These are phyloP conservation scores for Flaveria floridana DNA, from an alignment of 140 eudicot species.

Conservation along the genomic window DNA sequence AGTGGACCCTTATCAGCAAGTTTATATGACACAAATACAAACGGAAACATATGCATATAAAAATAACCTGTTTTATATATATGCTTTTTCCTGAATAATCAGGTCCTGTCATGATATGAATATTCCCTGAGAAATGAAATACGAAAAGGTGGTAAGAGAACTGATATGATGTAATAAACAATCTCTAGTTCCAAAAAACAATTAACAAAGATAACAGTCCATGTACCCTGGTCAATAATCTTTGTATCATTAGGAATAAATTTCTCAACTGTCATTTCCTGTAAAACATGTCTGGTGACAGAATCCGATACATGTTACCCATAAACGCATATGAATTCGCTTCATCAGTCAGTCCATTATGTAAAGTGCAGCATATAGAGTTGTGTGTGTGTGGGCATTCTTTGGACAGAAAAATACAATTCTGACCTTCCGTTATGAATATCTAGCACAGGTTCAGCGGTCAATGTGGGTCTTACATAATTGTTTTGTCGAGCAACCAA, in stretches of 20 bases:
- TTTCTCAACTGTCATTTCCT: constrained; percentile 95
- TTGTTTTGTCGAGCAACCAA: no score
- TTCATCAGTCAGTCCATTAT: neutral
- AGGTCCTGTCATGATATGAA: constrained; percentile 91
- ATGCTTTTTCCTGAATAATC: constrained; percentile 96
- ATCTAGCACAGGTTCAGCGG: no score
- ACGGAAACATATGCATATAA: neutral
- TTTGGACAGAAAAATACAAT: neutral
- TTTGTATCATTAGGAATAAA: constrained; percentile 93
- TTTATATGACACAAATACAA: constrained; percentile 19
- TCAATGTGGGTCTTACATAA: no score
- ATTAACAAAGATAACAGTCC: constrained; percentile 8
- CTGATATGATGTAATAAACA: constrained; percentile 10
- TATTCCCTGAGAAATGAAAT: constrained; percentile 57
- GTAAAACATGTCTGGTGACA: constrained; percentile 84
- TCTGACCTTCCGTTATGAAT: no score
- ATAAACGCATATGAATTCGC: constrained; percentile 10
- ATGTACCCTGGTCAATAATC: constrained; percentile 68
- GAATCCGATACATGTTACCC: constrained; percentile 9
- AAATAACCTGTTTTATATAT: constrained; percentile 82
- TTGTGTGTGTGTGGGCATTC: neutral
- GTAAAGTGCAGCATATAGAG: constrained; percentile 5
- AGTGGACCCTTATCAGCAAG: neutral
- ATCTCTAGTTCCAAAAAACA: neutral
- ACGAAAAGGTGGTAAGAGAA: constrained; percentile 5